Evolutionary conservation across 140 eudicot species (phyloP).

Genomic region (Senecio squalidus): DNA sequence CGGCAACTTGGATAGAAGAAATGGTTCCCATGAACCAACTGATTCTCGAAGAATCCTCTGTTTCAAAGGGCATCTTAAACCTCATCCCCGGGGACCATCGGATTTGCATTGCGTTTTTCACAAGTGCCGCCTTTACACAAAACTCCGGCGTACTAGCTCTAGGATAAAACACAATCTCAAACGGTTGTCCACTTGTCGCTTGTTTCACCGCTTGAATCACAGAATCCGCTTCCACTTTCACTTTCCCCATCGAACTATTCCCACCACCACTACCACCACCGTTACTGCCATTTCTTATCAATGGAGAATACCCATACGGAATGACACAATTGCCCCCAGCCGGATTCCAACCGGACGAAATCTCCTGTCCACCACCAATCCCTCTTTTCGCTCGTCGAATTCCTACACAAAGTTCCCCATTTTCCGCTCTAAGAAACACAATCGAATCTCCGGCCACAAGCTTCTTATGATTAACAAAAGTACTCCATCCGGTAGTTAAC

Average conservation of each 20-base stretch:
- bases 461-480: constrained; percentile 90
- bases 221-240: constrained; percentile 52
- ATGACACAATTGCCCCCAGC: constrained; percentile 53
- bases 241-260: constrained; percentile 33
- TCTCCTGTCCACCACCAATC: constrained; percentile 51
- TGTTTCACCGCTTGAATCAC: constrained; percentile 73
- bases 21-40: constrained; percentile 99
- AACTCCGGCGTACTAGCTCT: constrained; percentile 94
- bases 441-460: constrained; percentile 93
- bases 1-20: constrained; percentile 78
- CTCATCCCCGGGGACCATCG: constrained; percentile 96
- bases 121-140: constrained; percentile 72
- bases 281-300: constrained; percentile 26
- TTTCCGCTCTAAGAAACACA: constrained; percentile 77
- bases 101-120: constrained; percentile 71
- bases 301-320: constrained; percentile 71
- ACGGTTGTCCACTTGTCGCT: constrained; percentile 60
- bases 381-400: constrained; percentile 87
- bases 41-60: constrained; percentile 90
- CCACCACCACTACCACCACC: constrained; percentile 21
- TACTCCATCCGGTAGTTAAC: constrained; percentile 94
- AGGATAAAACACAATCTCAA: constrained; percentile 83
- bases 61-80: constrained; percentile 95
- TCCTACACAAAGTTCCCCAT: constrained; percentile 92
- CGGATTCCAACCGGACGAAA: constrained; percentile 70